Conservation (phyloP, 106 monocot species). For the Allium sativum region DNA sequence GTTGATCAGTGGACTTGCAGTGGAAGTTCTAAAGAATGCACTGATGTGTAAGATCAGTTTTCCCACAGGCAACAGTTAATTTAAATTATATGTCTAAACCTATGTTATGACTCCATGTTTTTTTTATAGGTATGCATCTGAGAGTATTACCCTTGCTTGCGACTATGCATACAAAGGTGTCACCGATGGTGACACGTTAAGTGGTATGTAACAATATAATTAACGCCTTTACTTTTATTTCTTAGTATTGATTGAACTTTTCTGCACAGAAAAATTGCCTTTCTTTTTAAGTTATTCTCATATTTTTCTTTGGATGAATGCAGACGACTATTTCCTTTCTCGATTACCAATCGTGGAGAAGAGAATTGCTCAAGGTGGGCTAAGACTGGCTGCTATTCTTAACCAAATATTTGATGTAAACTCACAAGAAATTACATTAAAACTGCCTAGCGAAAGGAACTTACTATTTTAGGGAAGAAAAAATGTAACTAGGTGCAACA, state of each 20-base stretch:
- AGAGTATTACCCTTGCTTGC: constrained; percentile 9
- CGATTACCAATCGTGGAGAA: constrained; percentile 60
- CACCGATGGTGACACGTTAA: constrained; percentile 6
- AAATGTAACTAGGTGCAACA: no score
- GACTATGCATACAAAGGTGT: constrained; percentile 17
- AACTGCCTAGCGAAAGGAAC: background rate
- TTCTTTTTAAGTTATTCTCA: background rate
- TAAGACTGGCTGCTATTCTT: constrained; percentile 59
- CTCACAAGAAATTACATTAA: background rate
- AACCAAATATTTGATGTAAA: constrained; percentile 43
- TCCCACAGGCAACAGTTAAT: background rate
- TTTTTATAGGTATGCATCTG: constrained; percentile 12
- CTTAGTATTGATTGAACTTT: background rate
- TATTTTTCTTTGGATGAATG: background rate
- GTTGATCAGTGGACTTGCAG: constrained; percentile 42
- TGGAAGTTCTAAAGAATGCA: constrained; percentile 21
- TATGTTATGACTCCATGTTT: background rate
- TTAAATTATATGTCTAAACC: background rate
- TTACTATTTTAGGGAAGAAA: no score
- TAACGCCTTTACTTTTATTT: background rate
- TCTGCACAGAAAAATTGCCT: background rate
- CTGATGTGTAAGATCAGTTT: constrained; percentile 28
- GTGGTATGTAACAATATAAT: background rate
- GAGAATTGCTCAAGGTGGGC: constrained; percentile 72
- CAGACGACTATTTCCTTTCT: constrained; percentile 85